Conservation (phyloP, 2,329 filamentous ascomycete genomes). For the Penicillium sp. region DNA sequence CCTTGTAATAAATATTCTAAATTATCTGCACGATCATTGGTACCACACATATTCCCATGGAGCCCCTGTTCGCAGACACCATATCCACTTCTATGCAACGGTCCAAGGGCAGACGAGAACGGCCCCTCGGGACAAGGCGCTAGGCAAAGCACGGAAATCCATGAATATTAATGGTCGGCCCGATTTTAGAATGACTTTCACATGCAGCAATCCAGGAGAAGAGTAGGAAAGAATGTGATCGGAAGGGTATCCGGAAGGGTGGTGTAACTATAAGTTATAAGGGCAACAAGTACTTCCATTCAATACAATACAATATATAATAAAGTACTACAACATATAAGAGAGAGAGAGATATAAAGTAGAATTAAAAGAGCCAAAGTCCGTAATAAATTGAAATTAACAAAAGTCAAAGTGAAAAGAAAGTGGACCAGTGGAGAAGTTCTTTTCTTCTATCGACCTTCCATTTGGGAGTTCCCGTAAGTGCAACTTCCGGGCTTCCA, state of each 20-base stretch:
- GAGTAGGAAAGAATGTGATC: slow-evolving; percentile 4
- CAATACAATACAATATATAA: neutral
- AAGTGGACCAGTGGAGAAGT: neutral
- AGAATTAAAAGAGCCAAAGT: neutral
- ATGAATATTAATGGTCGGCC: slow-evolving; percentile 4
- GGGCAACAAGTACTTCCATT: neutral
- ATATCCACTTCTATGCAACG: slow-evolving; percentile 4
- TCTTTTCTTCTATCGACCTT: slow-evolving; percentile 4
- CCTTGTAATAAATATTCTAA: neutral
- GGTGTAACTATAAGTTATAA: neutral
- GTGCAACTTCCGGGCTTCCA: slow-evolving; percentile 13
- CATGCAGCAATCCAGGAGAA: slow-evolving; percentile 7
- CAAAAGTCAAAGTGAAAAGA: neutral
- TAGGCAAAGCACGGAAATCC: slow-evolving; percentile 2
- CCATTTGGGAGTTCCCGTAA: neutral
- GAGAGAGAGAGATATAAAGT: neutral
- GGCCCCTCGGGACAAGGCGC: slow-evolving; percentile 8
- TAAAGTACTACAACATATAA: too few species aligned
- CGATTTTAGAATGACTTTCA: slow-evolving; percentile 9
- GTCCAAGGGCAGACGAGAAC: slow-evolving; percentile 3
- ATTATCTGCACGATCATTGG: neutral
- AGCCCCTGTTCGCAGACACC: slow-evolving; percentile 13
- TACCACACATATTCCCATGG: neutral
- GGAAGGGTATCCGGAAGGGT: slow-evolving; percentile 3
- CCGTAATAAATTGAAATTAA: neutral